Evolutionary conservation across 2,329 filamentous ascomycete species (phyloP).

Genomic region (Samsoniella hepiali): DNA sequence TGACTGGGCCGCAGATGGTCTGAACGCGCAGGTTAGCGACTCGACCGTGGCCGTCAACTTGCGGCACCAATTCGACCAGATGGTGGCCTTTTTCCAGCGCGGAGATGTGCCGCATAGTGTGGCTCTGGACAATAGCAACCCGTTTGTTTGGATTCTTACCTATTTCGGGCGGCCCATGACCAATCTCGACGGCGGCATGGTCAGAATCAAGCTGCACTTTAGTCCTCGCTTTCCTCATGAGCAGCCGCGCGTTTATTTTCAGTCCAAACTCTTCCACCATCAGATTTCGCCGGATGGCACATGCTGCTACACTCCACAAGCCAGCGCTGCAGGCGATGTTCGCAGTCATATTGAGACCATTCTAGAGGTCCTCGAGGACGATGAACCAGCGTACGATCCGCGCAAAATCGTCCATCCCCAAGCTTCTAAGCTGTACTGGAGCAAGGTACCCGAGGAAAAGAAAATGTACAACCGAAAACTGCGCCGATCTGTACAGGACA

Average conservation of each 20-base stretch:
- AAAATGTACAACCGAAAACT: constrained; percentile 82
- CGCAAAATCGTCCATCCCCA: constrained; percentile 83
- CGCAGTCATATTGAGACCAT: constrained; percentile 81
- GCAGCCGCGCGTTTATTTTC: constrained; percentile 78
- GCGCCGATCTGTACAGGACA: constrained; percentile 70
- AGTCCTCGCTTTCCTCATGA: constrained; percentile 84
- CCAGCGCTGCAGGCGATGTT: constrained; percentile 66
- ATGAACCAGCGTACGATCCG: constrained; percentile 84
- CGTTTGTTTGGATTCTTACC: constrained; percentile 83
- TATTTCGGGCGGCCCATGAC: constrained; percentile 93
- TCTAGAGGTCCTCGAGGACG: constrained; percentile 79
- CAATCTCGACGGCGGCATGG: constrained; percentile 86
- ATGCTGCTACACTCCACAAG: constrained; percentile 72
- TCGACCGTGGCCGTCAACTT: constrained; percentile 77
- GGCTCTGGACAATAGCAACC: constrained; percentile 73
- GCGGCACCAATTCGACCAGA: constrained; percentile 79
- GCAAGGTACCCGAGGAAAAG: constrained; percentile 64
- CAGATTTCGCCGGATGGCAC: constrained; percentile 77
- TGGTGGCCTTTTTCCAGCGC: constrained; percentile 69
- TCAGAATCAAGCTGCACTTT: constrained; percentile 74
- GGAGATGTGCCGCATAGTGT: constrained; percentile 72
- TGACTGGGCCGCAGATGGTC: constrained; percentile 69
- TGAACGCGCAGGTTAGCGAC: constrained; percentile 60
- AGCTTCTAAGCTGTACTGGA: constrained; percentile 85
- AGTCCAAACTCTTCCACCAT: constrained; percentile 83